phyloP scores from a whole-genome alignment of 306 rosid species.

The Pueraria montana region DNA sequence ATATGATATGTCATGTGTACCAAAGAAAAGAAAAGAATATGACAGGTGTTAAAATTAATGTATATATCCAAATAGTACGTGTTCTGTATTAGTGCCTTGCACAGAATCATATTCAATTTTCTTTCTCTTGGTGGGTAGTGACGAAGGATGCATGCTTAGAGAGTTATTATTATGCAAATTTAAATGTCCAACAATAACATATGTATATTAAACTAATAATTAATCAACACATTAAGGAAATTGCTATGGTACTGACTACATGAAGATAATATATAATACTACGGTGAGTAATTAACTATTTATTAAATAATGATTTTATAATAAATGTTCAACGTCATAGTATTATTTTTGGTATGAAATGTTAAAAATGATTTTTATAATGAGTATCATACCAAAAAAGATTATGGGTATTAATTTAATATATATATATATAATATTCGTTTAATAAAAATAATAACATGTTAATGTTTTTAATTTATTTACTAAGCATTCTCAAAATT shows the following conservation, averaged over 20 bases:
- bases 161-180: not conserved
- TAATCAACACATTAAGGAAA: not conserved
- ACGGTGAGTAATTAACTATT: not conserved
- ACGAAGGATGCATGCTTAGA: not conserved
- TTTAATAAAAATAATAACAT: not conserved
- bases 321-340: not conserved
- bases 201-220: no score
- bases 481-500: not conserved
- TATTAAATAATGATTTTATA: not conserved
- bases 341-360: not conserved
- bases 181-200: no score
- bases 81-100: not conserved
- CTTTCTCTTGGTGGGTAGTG: not conserved
- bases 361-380: no score
- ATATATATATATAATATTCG: not conserved
- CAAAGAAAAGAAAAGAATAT: not conserved
- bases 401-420: not conserved
- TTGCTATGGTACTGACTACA: not conserved
- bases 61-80: not conserved
- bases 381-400: not conserved
- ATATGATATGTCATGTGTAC: not conserved
- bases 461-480: not conserved
- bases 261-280: not conserved
- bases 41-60: conserved; percentile 2
- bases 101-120: not conserved